Conservation (phyloP, 2,329 filamentous ascomycete species). For the Elsinoe perseae region DNA sequence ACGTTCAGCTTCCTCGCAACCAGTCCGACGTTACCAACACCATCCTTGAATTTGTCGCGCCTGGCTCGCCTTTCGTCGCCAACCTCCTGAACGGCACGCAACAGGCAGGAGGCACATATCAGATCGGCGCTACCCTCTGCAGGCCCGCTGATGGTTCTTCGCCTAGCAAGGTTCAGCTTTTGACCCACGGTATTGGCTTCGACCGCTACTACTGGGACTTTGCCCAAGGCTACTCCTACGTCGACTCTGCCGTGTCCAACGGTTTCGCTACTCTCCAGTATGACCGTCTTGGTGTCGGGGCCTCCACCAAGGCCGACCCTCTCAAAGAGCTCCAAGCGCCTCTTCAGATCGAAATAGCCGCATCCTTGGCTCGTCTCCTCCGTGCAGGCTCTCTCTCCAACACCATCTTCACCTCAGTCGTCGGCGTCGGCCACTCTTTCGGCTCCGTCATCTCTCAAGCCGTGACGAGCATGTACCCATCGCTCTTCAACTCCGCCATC, state of each 20-base stretch:
- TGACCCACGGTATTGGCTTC: slow-evolving; percentile 36
- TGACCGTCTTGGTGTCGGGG: slow-evolving; percentile 36
- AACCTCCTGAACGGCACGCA: slow-evolving; percentile 17
- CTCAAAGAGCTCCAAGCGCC: slow-evolving; percentile 33
- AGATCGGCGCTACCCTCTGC: slow-evolving; percentile 23
- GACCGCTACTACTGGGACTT: slow-evolving; percentile 33
- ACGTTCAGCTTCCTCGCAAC: slow-evolving; percentile 24
- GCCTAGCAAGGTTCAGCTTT: slow-evolving; percentile 30
- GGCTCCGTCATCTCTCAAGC: slow-evolving; percentile 38
- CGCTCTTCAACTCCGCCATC: slow-evolving; percentile 39
- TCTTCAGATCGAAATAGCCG: slow-evolving; percentile 32
- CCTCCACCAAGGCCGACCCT: slow-evolving; percentile 33
- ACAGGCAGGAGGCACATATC: slow-evolving; percentile 19
- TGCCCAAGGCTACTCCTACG: slow-evolving; percentile 33
- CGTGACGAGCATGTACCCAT: slow-evolving; percentile 46
- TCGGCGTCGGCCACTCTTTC: slow-evolving; percentile 36
- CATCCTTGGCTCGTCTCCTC: slow-evolving; percentile 29
- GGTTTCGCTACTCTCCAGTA: slow-evolving; percentile 37
- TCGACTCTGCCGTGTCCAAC: slow-evolving; percentile 33
- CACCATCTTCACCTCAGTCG: slow-evolving; percentile 29
- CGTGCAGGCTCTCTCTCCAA: slow-evolving; percentile 26
- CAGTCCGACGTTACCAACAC: slow-evolving; percentile 26
- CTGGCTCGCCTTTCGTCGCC: slow-evolving; percentile 18
- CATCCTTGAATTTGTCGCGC: slow-evolving; percentile 20
- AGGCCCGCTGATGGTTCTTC: slow-evolving; percentile 20